phyloP scores from a whole-genome alignment of 1,139 yeast species.

The Yamadazyma kanchanaburiensis region DNA sequence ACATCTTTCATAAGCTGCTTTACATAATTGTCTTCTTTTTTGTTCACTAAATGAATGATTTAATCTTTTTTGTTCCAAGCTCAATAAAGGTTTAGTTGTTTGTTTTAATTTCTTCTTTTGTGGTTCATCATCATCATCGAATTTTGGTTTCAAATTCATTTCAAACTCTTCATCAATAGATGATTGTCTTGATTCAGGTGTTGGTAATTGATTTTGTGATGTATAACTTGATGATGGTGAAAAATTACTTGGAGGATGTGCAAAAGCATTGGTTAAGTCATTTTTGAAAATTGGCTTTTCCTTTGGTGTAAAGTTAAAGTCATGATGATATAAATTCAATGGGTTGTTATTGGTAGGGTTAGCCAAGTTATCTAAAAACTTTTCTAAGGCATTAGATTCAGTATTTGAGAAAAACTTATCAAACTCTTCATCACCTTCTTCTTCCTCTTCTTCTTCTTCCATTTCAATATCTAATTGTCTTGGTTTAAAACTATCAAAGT shows the following conservation, averaged over 20 bases:
- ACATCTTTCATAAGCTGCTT: conserved; percentile 56
- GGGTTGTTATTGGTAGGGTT: conserved; percentile 27
- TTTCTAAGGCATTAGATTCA: conserved; percentile 44
- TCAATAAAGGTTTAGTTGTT: conserved; percentile 40
- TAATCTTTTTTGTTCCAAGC: conserved; percentile 64
- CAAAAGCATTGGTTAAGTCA: conserved; percentile 37
- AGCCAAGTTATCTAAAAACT: conserved; percentile 43
- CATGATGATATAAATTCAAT: conserved; percentile 27
- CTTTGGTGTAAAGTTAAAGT: conserved; percentile 17
- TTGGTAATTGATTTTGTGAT: conserved; percentile 40
- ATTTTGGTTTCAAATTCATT: conserved; percentile 6
- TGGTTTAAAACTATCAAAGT: conserved; percentile 4
- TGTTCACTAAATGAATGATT: conserved; percentile 79
- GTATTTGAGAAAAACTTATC: conserved; percentile 45
- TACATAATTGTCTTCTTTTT: conserved; percentile 68
- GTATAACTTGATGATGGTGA: conserved; percentile 7
- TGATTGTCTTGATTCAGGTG: conserved; percentile 34
- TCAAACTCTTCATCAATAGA: conserved; percentile 13
- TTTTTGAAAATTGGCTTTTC: conserved; percentile 13
- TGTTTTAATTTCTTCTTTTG: conserved; percentile 28
- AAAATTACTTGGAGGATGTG: conserved; percentile 22
- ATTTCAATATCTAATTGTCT: conserved; percentile 2
- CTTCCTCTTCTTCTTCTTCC: conserved; percentile 11
- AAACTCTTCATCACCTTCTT: conserved; percentile 27
- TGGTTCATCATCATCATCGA: conserved; percentile 6